Base-by-base conservation (phyloP, 75 land plant species). In the Ceratopteris richardii region DNA sequence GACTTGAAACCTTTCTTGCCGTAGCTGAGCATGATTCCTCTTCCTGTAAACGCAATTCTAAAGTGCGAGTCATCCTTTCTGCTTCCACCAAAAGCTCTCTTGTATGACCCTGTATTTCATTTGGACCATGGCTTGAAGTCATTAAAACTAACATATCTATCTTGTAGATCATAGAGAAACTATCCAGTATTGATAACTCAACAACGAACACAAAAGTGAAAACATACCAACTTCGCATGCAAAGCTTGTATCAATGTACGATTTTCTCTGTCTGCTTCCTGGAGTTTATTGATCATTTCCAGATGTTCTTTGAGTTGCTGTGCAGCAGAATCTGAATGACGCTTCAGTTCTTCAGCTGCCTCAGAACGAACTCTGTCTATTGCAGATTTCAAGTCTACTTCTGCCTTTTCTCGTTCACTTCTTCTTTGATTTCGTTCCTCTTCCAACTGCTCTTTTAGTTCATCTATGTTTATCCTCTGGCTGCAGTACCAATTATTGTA, bases 241-340 rank as follows among this genome's bases (percentile, higher is more conserved):
- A 82, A 68, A 27, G 66, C 70, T 64, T 94, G 91, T 44, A 91
- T 86, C 7, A 81, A 68, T 12, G 51, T 41, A 36, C 81, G 81
- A 21, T 79, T 66, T 44, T 90, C 85, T 67, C 73, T 88, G 56
- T 80, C 91, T 43, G 80, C 62, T 42, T 89, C 96, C 98, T 94
- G 80, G 70, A 90, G 91, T 31, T 79, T 84, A 57, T 25, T 70
- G 31, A 94, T 79, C 9, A 80, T 73, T 63, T 86, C 91, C 58
- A 78, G 67, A 51, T 62, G 85, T 66, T 94, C 98, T 61, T 56
- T 76, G 23, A 81, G 85, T 57, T 77, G 84, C 44, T 72, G 80
- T 21, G 59, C 54, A 44, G 80, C 65, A 57, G 72, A 65, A 52
- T 89, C 90, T 31, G 76, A 62, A 3, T 69, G 65, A 24, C 81